phyloP scores from a whole-genome alignment of 2,329 filamentous ascomycete species.

The Alternaria sp. region DNA sequence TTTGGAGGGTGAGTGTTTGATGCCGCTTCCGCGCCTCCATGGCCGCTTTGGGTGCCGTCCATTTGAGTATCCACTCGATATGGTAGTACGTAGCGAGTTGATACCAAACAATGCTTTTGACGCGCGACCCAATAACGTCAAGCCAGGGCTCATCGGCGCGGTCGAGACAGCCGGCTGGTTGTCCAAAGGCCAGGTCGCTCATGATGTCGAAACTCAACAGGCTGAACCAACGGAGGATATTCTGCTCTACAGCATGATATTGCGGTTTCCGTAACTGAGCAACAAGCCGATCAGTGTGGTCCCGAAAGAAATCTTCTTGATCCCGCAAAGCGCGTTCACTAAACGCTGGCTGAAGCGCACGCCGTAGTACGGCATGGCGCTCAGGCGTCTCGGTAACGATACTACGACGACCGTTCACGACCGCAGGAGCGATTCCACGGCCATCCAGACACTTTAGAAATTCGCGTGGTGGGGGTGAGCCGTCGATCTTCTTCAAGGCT shows the following conservation, averaged over 20 bases:
- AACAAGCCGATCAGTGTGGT: not conserved
- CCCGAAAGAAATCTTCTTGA: constrained; percentile 3
- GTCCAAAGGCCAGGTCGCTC: constrained; percentile 1
- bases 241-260: not conserved
- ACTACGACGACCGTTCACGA: not conserved
- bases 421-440: not conserved
- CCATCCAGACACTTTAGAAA: constrained; percentile 3
- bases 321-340: constrained; percentile 3
- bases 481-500: constrained; percentile 4
- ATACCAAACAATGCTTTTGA: constrained; percentile 3
- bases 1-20: not conserved
- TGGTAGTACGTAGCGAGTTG: constrained; percentile 2
- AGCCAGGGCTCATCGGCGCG: constrained; percentile 3
- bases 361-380: not conserved
- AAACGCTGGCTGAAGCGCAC: not conserved
- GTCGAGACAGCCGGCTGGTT: constrained; percentile 2
- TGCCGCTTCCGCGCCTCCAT: constrained; percentile 7
- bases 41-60: not conserved
- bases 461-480: constrained; percentile 9
- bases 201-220: constrained; percentile 4
- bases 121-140: not conserved
- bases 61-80: not conserved
- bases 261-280: not conserved
- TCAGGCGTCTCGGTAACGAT: constrained; percentile 2
- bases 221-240: not conserved